Base-by-base conservation (phyloP, 106 monocot genomes). In the Dioscorea dumetorum region DNA sequence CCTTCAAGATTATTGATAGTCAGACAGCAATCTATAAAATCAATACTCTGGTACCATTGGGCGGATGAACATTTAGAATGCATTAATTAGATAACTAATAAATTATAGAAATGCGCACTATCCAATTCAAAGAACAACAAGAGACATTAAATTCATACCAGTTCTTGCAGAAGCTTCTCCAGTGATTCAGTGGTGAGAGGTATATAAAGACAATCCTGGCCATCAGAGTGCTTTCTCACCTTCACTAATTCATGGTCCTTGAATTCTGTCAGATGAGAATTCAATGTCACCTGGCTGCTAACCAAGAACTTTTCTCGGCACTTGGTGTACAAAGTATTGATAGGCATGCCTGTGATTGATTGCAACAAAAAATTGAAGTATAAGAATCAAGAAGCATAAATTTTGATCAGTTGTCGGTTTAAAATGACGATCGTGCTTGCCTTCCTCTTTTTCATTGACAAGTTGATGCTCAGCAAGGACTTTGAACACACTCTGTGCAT, bases 161-260 rank as follows among this genome's bases (percentile, higher is more conserved):
- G 4, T 66, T 99, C 97, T 53, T 78, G 87, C 31, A 99, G 61
- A 60, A 99, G 66, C 78, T 85, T 92, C 61, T 87, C 72, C 5
- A 99, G 78, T 19, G 84, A 84, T 49, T 92, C 91, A 41, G 82
- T 58, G 16, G 75, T 20, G 34, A 99, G 87, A 53, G 97, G 92
- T 20, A 92, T 78, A n/a, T 79, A 84, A 53, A 90, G 81, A 67
- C 93, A 99, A 52, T 99, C 99, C 66, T 99, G 99, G 8, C 93
- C 93, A 58, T 93, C 93, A 49, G 84, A 79, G 62, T 93, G 87
- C 67, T 74, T 82, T 74, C 87, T 93, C 11, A 66, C 81, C 64
- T 93, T 99, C 59, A 99, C 82, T 41, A 99, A 68, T 19, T 85
- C 89, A 56, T 99, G 99, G 66, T 99, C 99, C 73, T 85, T 90